Conservation (phyloP, 768 basidiomycete species). For the Suillus americanus region DNA sequence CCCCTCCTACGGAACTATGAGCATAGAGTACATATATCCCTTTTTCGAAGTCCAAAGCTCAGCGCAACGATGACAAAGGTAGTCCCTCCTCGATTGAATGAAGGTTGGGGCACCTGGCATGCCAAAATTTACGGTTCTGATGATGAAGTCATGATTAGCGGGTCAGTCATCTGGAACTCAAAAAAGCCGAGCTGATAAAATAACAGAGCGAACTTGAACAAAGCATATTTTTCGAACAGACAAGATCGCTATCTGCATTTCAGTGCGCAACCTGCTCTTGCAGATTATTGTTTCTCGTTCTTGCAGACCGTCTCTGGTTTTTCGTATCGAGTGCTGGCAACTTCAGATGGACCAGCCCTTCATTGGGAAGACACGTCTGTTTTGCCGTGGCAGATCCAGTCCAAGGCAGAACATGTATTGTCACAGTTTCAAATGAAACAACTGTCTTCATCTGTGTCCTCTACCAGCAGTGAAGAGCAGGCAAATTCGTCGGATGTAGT, state of each 20-base stretch:
- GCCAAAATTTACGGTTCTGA: conserved; percentile 95
- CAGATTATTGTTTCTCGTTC: conserved; percentile 85
- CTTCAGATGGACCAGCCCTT: conserved; percentile 47
- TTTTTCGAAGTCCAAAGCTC: conserved; percentile 89
- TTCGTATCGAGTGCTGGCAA: conserved; percentile 57
- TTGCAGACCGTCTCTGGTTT: conserved; percentile 65
- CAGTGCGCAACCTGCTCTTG: conserved; percentile 53
- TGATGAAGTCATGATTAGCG: conserved; percentile 88
- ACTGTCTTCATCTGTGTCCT: conserved; percentile 18
- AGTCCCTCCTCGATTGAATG: conserved; percentile 92
- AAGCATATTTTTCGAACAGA: conserved; percentile 91
- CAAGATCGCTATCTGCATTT: conserved; percentile 94
- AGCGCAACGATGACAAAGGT: conserved; percentile 69
- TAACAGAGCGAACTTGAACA: conserved; percentile 85
- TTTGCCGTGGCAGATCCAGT: conserved; percentile 71
- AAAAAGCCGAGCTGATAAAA: not conserved
- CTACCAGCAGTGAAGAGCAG: conserved; percentile 22
- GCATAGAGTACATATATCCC: conserved; percentile 67
- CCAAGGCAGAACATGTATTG: conserved; percentile 56
- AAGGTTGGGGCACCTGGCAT: conserved; percentile 99
- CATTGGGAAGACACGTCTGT: conserved; percentile 65
- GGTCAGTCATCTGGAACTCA: conserved; percentile 54
- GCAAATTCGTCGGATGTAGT: conserved; percentile 39
- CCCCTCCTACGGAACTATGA: conserved; percentile 76
- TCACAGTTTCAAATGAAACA: conserved; percentile 56